Evolutionary conservation across 164 flowering plant species (phyloP), one percentile per base, ranked within the genome.

Genomic region (Vitis rotundifolia): DNA sequence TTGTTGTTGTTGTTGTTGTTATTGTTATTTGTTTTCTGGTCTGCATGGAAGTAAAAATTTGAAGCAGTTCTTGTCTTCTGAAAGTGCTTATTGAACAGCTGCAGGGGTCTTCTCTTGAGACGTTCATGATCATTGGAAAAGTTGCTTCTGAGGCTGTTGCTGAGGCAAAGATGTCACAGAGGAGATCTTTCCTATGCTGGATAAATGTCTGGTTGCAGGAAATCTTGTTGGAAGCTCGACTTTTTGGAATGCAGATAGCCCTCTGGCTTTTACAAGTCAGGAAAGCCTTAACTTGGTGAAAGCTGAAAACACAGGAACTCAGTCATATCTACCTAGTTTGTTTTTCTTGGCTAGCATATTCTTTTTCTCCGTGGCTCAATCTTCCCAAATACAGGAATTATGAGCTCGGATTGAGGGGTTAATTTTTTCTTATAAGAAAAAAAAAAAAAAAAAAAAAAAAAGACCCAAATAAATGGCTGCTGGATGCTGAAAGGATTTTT

Each of bases 41-140:
- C 37, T 19, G 9, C 54, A 47, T 63, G n/a, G 56, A 22, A n/a
- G 16, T 50, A 22, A 22, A 22, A 22, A 1, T 22, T 22, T 22
- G 26, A 22, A 22, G 26, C 26, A 22, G 26, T 57, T 54, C 12
- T 57, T 15, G 11, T 47, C 28, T 50, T 11, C 19, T 58, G 22
- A 54, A 59, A 10, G 44, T 66, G 68, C 14, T 73, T 56, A 28
- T 59, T 73, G 44, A 60, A 72, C 91, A 92, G 95, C 62, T 82
- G 84, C 90, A 85, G 75, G 91, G 97, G 26, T 85, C 98, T 59
- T 88, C 97, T 37, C 80, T 89, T 0, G 92, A 89, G 72, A 74
- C 89, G 11, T 93, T 90, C 83, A 73, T 91, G 66, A 90, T 95
- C 64, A 84, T 91, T 53, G 99, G 97, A 61, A 85, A 82, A 83